Conservation (phyloP, 768 basidiomycete species). For the Naganishia randhawae region DNA sequence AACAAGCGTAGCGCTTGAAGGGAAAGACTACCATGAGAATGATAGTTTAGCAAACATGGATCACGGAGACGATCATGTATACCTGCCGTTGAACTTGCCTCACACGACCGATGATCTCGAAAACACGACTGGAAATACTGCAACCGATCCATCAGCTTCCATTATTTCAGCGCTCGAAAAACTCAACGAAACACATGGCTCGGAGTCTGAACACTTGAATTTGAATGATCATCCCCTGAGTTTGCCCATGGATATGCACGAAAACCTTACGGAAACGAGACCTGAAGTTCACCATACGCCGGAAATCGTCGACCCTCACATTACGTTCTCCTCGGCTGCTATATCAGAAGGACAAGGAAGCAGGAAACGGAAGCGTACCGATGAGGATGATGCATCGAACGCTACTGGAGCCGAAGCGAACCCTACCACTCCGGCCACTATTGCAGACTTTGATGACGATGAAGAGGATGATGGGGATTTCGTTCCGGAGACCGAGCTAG, state of each 20-base stretch:
- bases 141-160: background rate
- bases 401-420: background rate
- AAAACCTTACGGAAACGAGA: background rate
- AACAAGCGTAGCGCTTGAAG: background rate
- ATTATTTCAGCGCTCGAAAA: constrained; percentile 3
- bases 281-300: background rate
- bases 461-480: constrained; percentile 29
- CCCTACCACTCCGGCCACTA: background rate
- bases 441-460: constrained; percentile 17
- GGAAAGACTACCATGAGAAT: background rate
- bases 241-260: background rate
- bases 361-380: constrained; percentile 2
- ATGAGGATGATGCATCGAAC: background rate
- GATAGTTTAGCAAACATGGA: background rate
- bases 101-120: background rate
- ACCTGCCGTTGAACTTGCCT: background rate
- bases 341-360: background rate
- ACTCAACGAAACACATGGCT: background rate
- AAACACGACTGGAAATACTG: background rate
- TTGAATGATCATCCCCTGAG: background rate
- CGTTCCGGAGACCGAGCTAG: constrained; percentile 12
- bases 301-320: background rate
- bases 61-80: background rate
- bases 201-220: background rate
- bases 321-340: background rate